These are phyloP conservation scores for Neocucurbitaria cava DNA, from an alignment of 2,329 filamentous ascomycete species.

Conservation along the genomic window DNA sequence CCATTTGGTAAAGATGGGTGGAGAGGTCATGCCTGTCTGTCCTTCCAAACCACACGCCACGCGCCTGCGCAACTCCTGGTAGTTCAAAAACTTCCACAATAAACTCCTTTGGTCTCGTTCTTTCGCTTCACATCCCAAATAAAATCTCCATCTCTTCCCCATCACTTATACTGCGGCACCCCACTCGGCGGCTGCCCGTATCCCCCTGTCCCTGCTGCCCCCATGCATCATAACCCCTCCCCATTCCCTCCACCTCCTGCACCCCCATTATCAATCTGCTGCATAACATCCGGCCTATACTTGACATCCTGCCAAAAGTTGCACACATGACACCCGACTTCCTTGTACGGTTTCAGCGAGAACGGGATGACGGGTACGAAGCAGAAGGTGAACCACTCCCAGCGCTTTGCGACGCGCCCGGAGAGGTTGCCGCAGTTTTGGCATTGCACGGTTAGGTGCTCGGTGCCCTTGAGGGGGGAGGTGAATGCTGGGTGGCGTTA, in stretches of 20 bases:
- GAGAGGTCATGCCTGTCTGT: too few relatives aligned
- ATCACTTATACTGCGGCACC: conserved; percentile 20
- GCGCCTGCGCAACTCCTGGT: background rate
- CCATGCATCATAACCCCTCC: conserved; percentile 38
- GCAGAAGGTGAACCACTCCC: conserved; percentile 78
- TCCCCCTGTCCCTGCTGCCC: conserved; percentile 1
- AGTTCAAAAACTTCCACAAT: background rate
- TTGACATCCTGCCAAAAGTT: conserved; percentile 71
- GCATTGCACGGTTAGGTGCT: conserved; percentile 59
- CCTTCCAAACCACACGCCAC: too few relatives aligned
- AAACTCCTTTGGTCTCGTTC: background rate
- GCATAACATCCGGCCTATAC: conserved; percentile 49
- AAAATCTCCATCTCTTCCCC: background rate
- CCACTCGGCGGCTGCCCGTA: conserved; percentile 19
- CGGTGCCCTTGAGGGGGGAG: conserved; percentile 54
- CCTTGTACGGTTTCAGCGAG: conserved; percentile 63
- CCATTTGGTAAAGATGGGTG: too few relatives aligned
- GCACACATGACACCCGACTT: conserved; percentile 77
- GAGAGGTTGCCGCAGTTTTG: conserved; percentile 60
- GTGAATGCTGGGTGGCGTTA: conserved; percentile 54
- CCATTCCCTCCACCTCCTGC: conserved; percentile 20
- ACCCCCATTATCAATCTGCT: conserved; percentile 31
- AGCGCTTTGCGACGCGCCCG: conserved; percentile 35
- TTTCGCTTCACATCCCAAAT: background rate
- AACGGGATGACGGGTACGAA: conserved; percentile 78